These are phyloP conservation scores for Danielozyma ontarioensis DNA, from an alignment of 805 yeast species.

Conservation along the genomic window DNA sequence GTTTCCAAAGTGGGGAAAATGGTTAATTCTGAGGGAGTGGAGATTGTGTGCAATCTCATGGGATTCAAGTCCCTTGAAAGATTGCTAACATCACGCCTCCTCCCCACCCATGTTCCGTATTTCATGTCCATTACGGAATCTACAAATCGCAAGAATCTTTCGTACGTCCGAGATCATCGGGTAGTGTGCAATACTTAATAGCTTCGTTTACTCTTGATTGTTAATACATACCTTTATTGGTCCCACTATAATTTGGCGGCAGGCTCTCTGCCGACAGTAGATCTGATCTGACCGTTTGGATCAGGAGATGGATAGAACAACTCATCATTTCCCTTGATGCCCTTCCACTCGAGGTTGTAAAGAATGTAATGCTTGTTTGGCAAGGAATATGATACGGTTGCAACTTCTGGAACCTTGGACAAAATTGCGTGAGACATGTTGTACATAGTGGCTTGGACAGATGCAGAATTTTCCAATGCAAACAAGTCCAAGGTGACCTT, in stretches of 20 bases:
- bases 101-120: too few relatives aligned
- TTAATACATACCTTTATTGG: too few relatives aligned
- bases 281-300: slow-evolving; percentile 88
- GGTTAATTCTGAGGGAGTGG: too few relatives aligned
- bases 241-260: slow-evolving; percentile 50
- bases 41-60: too few relatives aligned
- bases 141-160: too few relatives aligned
- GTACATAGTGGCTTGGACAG: slow-evolving; percentile 96
- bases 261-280: slow-evolving; percentile 68
- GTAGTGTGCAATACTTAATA: too few relatives aligned
- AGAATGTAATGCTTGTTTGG: slow-evolving; percentile 93
- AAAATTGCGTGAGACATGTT: slow-evolving; percentile 80
- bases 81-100: too few relatives aligned
- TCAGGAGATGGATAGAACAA: slow-evolving; percentile 86
- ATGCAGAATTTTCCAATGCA: slow-evolving; percentile 84
- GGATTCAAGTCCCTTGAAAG: too few relatives aligned
- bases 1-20: too few relatives aligned
- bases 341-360: slow-evolving; percentile 80
- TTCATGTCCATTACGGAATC: too few relatives aligned
- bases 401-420: slow-evolving; percentile 49
- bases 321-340: slow-evolving; percentile 72
- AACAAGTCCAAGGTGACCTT: slow-evolving; percentile 67
- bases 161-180: too few relatives aligned
- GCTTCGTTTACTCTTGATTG: too few relatives aligned
- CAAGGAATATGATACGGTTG: slow-evolving; percentile 64